phyloP scores from a whole-genome alignment of 768 basidiomycete genomes.

The Kwoniella mangroviensis region DNA sequence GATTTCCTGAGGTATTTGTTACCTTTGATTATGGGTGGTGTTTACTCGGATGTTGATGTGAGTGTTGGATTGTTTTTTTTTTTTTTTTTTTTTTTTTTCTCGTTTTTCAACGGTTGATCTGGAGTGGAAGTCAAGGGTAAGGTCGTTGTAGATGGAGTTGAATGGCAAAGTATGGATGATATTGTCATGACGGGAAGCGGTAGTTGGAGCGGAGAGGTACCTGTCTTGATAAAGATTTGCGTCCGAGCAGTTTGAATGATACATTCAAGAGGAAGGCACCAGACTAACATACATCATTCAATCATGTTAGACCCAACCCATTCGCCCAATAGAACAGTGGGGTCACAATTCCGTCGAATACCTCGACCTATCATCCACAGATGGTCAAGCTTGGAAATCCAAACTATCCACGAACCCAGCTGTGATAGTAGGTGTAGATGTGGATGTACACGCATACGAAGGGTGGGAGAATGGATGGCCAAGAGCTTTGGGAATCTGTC shows the following conservation, averaged over 20 bases:
- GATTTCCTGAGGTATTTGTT: slow-evolving; percentile 52
- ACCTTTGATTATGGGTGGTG: slow-evolving; percentile 46
- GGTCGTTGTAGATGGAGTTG: too few species aligned
- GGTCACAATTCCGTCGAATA: slow-evolving; percentile 38
- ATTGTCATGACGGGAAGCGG: too few species aligned
- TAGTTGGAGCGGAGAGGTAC: too few species aligned
- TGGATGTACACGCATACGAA: slow-evolving; percentile 38
- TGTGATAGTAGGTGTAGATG: slow-evolving; percentile 46
- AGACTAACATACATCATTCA: too few species aligned
- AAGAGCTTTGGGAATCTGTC: slow-evolving; percentile 48
- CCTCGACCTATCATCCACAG: slow-evolving; percentile 34
- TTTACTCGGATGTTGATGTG: slow-evolving; percentile 54
- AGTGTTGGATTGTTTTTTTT: slow-evolving; percentile 20
- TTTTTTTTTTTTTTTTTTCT: neutral
- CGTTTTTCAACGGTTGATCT: too few species aligned
- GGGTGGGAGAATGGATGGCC: slow-evolving; percentile 40
- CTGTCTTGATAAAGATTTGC: too few species aligned
- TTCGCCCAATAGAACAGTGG: slow-evolving; percentile 49
- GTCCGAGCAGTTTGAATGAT: too few species aligned
- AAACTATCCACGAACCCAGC: slow-evolving; percentile 35
- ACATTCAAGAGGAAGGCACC: too few species aligned
- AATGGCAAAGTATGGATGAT: too few species aligned
- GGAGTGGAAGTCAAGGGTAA: neutral
- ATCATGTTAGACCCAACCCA: slow-evolving; percentile 33
- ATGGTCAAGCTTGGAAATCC: slow-evolving; percentile 35